Evolutionary conservation across 345 rosid genomes (phyloP), one percentile per base, ranked within the genome.

Genomic region (Eucalyptus cladocalyx): DNA sequence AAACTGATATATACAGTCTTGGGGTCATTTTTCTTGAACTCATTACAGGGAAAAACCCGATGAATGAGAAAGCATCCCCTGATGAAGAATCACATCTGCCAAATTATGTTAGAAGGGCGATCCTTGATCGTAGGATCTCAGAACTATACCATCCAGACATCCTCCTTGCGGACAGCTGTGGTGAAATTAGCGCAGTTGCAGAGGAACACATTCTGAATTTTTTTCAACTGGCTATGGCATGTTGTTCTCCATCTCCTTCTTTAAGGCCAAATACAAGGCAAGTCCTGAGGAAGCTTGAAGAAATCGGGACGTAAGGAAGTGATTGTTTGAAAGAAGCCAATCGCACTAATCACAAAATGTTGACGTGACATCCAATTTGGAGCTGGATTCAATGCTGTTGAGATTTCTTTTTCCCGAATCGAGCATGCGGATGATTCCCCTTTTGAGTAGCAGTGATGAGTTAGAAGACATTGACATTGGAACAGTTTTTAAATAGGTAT

Each of bases 221-320:
- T 90, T 94, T 95, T 92, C 98, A 95, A 91, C 95, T 97, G 90
- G 98, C 99, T 8, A 91, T 96, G 95, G 91, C 97, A 87, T 96
- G 99, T 89, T 97, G 98, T 92, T 96, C 99, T 87, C 97, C 97
- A 89, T 95, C 95, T 2, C 97, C 99, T 91, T 94, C 97, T 60
- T 96, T 96, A 69, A 94, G 99, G 87, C 99, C 98, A 6, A 94
- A 90, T 90, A 93, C 91, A 23, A 95, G 93, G 88, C 97, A 94
- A 94, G 94, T 96, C n/a, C 91, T 96, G 86, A 81, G 72, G 91
- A 94, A 93, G 91, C 99, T 97, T 16, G 96, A 95, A 92, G 98
- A 95, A 86, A 93, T 95, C 30, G 85, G 85, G 85, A 76, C 45
- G 28, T 37, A 11, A 76, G 83, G 83, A 76, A 40, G 85, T 40